Base-by-base conservation (phyloP, 116 monocot species). In the Trichopus zeylanicus region DNA sequence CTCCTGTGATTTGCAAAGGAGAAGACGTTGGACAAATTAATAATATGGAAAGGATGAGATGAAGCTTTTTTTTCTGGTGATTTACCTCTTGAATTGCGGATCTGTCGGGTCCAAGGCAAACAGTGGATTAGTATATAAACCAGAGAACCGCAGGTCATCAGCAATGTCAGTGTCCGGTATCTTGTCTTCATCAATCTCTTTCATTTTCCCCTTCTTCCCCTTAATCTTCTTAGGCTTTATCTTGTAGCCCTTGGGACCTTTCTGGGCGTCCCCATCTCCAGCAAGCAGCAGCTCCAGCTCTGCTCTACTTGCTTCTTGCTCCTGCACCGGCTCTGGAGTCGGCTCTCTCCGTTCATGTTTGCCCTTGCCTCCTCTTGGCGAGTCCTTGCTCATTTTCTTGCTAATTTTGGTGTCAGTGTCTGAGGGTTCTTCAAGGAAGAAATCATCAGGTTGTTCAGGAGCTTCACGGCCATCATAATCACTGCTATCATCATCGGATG, bases 51-150 rank as follows among this genome's bases (percentile, higher is more conserved):
- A 26, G 15, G 1, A 26, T 46, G 29, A 26, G 6, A 46, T 23
- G 16, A 39, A 35, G 48, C 11, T 42, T 9, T n/a, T 13, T 42
- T 42, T 15, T 42, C 12, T 13, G n/a, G n/a, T n/a, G n/a, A n/a
- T n/a, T n/a, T 81, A 97, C 97, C 97, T 97, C 63, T 91, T 97
- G 51, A 60, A 97, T 55, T 87, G 87, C 31, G 97, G 87, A 78
- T 90, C 84, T 3, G 97, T 97, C 6, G 97, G 97, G 39, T 97
- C 97, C 77, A 97, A 38, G 0, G 87, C 84, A 62, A 65, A 89
- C 29, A 63, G 69, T 76, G 72, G 83, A 58, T 79, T 78, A 20
- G 61, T 72, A 11, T 68, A 63, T 3, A 86, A 62, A 9, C 70
- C 79, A 26, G 72, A 48, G 53, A 94, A 94, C 15, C 93, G 83